Evolutionary conservation across 1,284 basidiomycete genomes (phyloP), one percentile per base, ranked within the genome.

Genomic region (Phenoliferia sp.): DNA sequence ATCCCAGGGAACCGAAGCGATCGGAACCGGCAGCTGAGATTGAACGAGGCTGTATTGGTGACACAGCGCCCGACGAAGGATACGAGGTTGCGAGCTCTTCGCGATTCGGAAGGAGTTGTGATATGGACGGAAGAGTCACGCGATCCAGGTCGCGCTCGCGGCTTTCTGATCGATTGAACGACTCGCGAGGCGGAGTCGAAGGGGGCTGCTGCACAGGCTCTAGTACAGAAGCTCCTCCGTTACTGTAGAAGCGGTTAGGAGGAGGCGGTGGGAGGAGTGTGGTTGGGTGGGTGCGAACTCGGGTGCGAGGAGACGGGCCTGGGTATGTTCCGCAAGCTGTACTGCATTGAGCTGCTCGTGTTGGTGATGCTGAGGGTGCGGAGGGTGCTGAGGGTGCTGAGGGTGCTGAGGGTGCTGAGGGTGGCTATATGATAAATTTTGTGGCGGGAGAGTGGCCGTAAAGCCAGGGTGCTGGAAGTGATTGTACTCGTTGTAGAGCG

Each of bases 91-190:
- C 48, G 48, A 52, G 48, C 39, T 22, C 15, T 44, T 44, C 39
- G 48, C 48, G 48, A 52, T 26, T 26, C 48, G 48, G 61, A 52
- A 62, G 61, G 50, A 62, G 61, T 10, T 35, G 29, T 2, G 61
- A 62, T 32, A 62, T 62, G 32, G 61, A 36, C 22, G 61, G 61
- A 19, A 62, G 61, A 1, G 61, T 62, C n/a, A 62, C 34, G 33
- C 34, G 61, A 6, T 31, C 34, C 3, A 26, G 36, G 9, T 26
- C 29, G 7, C n/a, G 54, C 12, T 28, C 26, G 54, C 54, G 3
- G 7, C 28, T 5, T 31, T 5, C 59, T 12, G 59, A n/a, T 12
- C 35, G 59, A 39, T 34, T 29, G 4, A 22, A 28, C 26, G 59
- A 39, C 34, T 28, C n/a, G 15, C 29, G 35, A 29, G n/a, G 59